Conservation (phyloP, 768 basidiomycete genomes). For the Agrocybe chaxingu region DNA sequence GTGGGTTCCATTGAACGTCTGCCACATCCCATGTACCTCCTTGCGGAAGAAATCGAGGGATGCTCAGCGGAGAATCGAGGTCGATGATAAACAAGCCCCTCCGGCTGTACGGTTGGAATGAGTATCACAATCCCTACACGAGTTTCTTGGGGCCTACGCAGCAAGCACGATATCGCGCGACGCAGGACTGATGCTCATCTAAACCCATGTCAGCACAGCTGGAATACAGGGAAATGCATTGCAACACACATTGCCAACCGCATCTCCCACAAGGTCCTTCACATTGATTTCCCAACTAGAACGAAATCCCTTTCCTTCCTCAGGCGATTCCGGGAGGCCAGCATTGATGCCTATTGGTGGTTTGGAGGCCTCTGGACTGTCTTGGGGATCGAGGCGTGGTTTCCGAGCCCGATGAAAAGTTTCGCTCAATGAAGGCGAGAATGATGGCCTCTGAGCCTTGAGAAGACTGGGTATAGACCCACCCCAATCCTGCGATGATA, state of each 20-base stretch:
- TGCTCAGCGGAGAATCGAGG: constrained; percentile 78
- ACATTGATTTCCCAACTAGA: constrained; percentile 72
- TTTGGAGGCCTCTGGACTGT: constrained; percentile 8
- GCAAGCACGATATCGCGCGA: constrained; percentile 89
- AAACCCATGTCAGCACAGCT: constrained; percentile 8
- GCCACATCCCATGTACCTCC: constrained; percentile 96
- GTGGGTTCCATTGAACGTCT: constrained; percentile 92
- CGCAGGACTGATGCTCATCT: constrained; percentile 92
- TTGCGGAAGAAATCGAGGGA: constrained; percentile 93
- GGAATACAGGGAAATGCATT: not conserved
- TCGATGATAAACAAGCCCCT: constrained; percentile 95
- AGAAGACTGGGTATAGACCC: constrained; percentile 11
- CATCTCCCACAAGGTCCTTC: constrained; percentile 76
- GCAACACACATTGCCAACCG: constrained; percentile 73
- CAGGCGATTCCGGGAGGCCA: constrained; percentile 30
- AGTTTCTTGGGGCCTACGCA: constrained; percentile 48
- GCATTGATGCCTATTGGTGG: constrained; percentile 3
- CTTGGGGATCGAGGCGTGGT: constrained; percentile 11
- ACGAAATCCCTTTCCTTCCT: constrained; percentile 59
- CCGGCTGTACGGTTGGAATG: constrained; percentile 39
- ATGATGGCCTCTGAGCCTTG: constrained; percentile 14
- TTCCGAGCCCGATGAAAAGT: constrained; percentile 13
- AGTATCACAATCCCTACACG: not conserved
- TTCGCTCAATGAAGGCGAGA: constrained; percentile 16
- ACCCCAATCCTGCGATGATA: constrained; percentile 9